phyloP scores from a whole-genome alignment of 148 eudicot genomes.

The Limonium bicolor region DNA sequence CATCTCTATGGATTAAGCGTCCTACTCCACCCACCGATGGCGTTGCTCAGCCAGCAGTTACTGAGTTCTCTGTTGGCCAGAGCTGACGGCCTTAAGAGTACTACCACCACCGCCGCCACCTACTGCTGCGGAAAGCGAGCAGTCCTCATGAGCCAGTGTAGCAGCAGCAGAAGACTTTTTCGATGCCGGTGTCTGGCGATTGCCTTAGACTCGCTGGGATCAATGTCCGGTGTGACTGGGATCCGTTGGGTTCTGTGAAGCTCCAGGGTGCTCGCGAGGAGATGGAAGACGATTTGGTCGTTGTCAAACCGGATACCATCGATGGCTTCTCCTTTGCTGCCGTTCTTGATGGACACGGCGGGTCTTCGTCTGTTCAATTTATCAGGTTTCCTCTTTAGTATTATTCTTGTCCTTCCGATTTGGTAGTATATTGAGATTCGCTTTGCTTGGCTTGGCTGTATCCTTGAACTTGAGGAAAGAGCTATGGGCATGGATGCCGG shows the following conservation, averaged over 20 bases:
- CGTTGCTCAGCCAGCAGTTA: slow-evolving; percentile 48
- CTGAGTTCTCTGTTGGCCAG: slow-evolving; percentile 37
- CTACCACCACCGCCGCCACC: slow-evolving; percentile 4
- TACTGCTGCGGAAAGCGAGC: slow-evolving; percentile 29
- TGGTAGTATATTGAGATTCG: no score
- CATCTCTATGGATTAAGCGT: no score
- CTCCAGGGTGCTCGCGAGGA: slow-evolving; percentile 81
- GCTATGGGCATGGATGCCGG: no score
- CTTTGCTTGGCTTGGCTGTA: no score
- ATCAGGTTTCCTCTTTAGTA: slow-evolving; percentile 47
- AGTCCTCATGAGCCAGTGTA: slow-evolving; percentile 9
- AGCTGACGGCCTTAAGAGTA: slow-evolving; percentile 12
- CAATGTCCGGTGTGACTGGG: slow-evolving; percentile 31
- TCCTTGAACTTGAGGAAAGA: no score
- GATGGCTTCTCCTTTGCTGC: slow-evolving; percentile 78
- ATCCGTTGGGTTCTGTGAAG: slow-evolving; percentile 59
- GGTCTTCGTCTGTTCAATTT: slow-evolving; percentile 62
- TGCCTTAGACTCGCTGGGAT: slow-evolving; percentile 63
- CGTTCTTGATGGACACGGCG: slow-evolving; percentile 95
- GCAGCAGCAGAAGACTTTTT: slow-evolving; percentile 14
- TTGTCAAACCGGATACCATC: slow-evolving; percentile 34
- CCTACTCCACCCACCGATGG: slow-evolving; percentile 51
- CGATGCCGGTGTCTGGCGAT: slow-evolving; percentile 74
- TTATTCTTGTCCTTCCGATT: no score
- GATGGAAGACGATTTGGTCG: slow-evolving; percentile 84